These are phyloP conservation scores for Massospora cicadina DNA, from an alignment of 371 early-diverging fungal species.

Conservation along the genomic window DNA sequence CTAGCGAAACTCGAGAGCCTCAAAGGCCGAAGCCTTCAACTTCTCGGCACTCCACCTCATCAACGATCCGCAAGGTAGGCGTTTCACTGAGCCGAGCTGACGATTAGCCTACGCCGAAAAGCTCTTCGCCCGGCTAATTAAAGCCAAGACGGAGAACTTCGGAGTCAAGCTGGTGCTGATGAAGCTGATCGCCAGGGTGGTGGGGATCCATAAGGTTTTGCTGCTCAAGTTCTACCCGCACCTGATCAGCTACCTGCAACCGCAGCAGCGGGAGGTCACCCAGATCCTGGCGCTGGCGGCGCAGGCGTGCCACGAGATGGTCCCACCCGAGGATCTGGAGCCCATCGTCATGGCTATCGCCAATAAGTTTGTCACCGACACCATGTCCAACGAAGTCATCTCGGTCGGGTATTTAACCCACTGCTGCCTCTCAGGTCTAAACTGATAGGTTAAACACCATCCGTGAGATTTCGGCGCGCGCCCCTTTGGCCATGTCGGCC, in stretches of 20 bases:
- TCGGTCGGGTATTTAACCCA: constrained; percentile 55
- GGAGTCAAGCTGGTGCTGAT: constrained; percentile 77
- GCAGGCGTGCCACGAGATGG: constrained; percentile 75
- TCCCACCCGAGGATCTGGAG: constrained; percentile 80
- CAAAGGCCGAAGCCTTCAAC: constrained; percentile 57
- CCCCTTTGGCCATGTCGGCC: constrained; percentile 77
- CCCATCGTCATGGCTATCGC: constrained; percentile 75
- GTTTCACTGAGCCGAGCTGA: neutral
- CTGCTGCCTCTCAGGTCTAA: constrained; percentile 8
- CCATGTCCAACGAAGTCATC: constrained; percentile 80
- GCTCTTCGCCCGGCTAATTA: constrained; percentile 53
- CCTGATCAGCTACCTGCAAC: constrained; percentile 74
- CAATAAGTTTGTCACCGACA: constrained; percentile 86
- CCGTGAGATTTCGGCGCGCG: constrained; percentile 77
- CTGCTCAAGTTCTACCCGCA: constrained; percentile 75
- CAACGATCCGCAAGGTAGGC: constrained; percentile 80
- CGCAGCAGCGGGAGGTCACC: constrained; percentile 85
- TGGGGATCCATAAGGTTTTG: constrained; percentile 85
- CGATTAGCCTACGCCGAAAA: constrained; percentile 54
- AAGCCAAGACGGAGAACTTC: constrained; percentile 49
- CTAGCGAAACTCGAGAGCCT: constrained; percentile 33
- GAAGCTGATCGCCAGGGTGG: constrained; percentile 80
- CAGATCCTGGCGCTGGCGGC: constrained; percentile 78
- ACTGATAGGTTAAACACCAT: constrained; percentile 56
- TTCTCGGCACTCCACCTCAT: constrained; percentile 85